Base-by-base conservation (phyloP, 2,329 filamentous ascomycete genomes). In the Dendryphion nanum region DNA sequence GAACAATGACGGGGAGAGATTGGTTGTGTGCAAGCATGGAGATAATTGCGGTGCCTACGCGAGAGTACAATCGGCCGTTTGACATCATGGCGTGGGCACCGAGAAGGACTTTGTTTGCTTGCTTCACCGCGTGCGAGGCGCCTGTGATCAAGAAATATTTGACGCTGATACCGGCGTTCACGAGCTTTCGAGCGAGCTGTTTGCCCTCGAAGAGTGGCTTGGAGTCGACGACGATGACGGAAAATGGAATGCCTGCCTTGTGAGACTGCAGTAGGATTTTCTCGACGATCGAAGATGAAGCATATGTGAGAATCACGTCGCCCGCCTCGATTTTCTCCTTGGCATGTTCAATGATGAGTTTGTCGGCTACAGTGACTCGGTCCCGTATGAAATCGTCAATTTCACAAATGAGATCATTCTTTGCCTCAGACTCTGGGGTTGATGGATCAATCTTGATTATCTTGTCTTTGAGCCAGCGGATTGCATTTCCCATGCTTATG, bases 401-500 rank as follows among this genome's bases (percentile, higher is more conserved):
- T 50, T 82, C 81, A 33, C 85, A 79, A 59, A 83, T 82, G 10
- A 98, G 78, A 18, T 82, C 74, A 40, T 82, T 77, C 70, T 95
- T 96, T 18, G 90, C 90, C 33, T 87, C 82, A 15, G 80, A 71
- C 61, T 98, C 91, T 19, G 87, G 82, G 2, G 85, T 79, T 52
- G 90, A 86, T 28, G 91, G 89, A 55, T 96, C 89, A 41, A 96
- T 83, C 53, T 89, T 89, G 55, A 88, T 86, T 60, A 98, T 91
- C 57, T 89, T 82, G 33, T 95, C 81, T 73, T 98, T 98, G 34
- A 98, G 77, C 76, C 89, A 91, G 38, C 93, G 82, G 61, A 98
- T 95, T 23, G 89, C 89, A 64, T 97, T 98, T 44, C 93, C 93
- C 83, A 97, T 95, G 45, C 88, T 89, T 67, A 95, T 93, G 50